These are phyloP conservation scores for Colletotrichum horii DNA, from an alignment of 2,329 filamentous ascomycete genomes.

Conservation along the genomic window DNA sequence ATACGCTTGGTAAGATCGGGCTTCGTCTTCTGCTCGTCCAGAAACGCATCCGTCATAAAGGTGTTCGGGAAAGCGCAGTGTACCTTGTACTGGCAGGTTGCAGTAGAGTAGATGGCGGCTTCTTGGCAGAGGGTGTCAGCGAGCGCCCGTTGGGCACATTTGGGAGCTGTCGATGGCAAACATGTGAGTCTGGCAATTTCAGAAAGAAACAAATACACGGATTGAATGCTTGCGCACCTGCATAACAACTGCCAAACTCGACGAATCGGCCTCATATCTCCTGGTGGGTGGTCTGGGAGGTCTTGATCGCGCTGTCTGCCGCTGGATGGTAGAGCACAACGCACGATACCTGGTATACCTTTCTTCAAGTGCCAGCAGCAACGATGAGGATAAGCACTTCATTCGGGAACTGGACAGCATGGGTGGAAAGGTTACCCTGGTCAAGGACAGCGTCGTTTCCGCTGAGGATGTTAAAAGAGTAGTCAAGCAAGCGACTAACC, in stretches of 20 bases:
- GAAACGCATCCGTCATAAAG: constrained; percentile 28
- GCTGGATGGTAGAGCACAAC: constrained; percentile 32
- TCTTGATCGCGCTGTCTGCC: constrained; percentile 29
- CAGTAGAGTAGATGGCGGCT: constrained; percentile 24
- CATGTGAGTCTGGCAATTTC: background rate
- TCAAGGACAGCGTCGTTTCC: constrained; percentile 35
- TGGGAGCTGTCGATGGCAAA: constrained; percentile 19
- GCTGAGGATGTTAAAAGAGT: constrained; percentile 29
- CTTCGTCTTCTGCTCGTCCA: constrained; percentile 31
- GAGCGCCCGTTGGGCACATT: constrained; percentile 25
- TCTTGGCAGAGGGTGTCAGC: constrained; percentile 32
- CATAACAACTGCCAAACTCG: constrained; percentile 2
- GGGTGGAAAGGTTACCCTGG: constrained; percentile 29
- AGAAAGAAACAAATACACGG: background rate
- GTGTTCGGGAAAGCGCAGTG: constrained; percentile 30
- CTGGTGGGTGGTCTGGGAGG: constrained; percentile 36
- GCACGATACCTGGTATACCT: constrained; percentile 30
- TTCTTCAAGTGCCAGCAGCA: constrained; percentile 24
- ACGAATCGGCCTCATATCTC: constrained; percentile 32
- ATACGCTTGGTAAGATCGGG: constrained; percentile 30
- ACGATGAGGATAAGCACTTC: constrained; percentile 11
- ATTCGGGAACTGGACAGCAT: constrained; percentile 27
- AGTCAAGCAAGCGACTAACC: constrained; percentile 26
- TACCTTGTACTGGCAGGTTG: constrained; percentile 25
- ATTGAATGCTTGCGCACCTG: constrained; percentile 5